Base-by-base conservation (phyloP, 1,284 basidiomycete species). In the Naganishia albida region DNA sequence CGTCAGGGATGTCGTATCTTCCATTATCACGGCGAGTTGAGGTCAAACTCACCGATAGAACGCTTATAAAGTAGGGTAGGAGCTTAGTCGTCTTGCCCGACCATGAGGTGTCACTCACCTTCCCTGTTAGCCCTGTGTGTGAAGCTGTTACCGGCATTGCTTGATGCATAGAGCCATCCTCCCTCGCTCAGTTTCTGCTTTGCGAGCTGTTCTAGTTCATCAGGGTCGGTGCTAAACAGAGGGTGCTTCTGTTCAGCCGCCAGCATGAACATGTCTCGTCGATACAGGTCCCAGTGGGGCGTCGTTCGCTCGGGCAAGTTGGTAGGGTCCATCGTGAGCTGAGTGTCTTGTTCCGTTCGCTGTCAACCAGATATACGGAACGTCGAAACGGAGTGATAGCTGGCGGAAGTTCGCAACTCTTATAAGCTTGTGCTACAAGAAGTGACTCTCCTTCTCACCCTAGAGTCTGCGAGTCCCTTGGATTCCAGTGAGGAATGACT, bases 81-180 rank as follows among this genome's bases (percentile, higher is more conserved):
- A 43, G 34, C 39, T 59, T 18, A 53, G 38, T 16, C 28, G 25
- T 26, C 16, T 12, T 20, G 10, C 26, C 20, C 53, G 42, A 28
- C 50, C 50, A 12, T 30, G 16, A 6, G 49, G 3, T 4, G 55
- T 67, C 1, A 70, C 76, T 63, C 69, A 80, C 78, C 69, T 49
- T 72, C 69, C 34, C 83, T 77, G 72, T 86, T 85, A 0, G 84
- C 83, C 59, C 78, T 75, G 73, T 85, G 82, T 0, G 85, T 85
- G 81, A 82, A 84, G 44, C 82, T 83, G 1, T 85, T 69, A 0
- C 84, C 84, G 2, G 85, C 84, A 69, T 86, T 85, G 4, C 83
- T 84, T 73, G 82, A 82, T 6, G 84, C 84, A 67, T 85, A 85
- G 64, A 82, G 82, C 73, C 83, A 85, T 2, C 80, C 82, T 46